phyloP scores from a whole-genome alignment of 2,329 filamentous ascomycete genomes.

The Cadophora malorum region DNA sequence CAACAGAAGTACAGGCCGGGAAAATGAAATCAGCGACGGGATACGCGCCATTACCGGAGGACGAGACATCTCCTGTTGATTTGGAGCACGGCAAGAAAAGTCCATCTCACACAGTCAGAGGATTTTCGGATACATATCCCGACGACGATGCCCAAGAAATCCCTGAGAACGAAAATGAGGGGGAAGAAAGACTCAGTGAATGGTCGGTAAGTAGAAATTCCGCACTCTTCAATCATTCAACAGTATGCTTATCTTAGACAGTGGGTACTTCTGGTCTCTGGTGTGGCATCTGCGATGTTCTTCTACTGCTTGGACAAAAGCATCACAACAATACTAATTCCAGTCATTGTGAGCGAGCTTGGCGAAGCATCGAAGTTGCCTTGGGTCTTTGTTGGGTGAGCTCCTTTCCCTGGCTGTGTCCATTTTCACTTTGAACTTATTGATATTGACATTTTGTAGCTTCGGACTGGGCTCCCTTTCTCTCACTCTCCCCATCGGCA shows the following conservation, averaged over 20 bases:
- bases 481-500: constrained; percentile 1
- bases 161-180: not conserved
- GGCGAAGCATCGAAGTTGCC: not conserved
- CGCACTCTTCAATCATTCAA: too few species aligned
- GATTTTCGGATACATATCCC: not conserved
- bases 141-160: not conserved
- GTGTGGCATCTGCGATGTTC: constrained; percentile 4
- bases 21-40: not conserved
- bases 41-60: not conserved
- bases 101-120: not conserved
- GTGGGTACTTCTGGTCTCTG: not conserved
- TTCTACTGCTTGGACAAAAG: constrained; percentile 8
- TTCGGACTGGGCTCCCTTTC: constrained; percentile 1
- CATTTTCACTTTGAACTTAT: not conserved
- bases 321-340: constrained; percentile 9
- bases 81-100: not conserved
- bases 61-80: not conserved
- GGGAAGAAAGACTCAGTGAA: not conserved
- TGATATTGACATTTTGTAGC: not conserved
- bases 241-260: not conserved
- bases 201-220: not conserved
- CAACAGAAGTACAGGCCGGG: not conserved
- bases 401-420: not conserved
- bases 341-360: not conserved
- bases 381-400: constrained; percentile 1